Conservation (phyloP, 192 early-diverging fungal genomes). For the Mortierella claussenii region DNA sequence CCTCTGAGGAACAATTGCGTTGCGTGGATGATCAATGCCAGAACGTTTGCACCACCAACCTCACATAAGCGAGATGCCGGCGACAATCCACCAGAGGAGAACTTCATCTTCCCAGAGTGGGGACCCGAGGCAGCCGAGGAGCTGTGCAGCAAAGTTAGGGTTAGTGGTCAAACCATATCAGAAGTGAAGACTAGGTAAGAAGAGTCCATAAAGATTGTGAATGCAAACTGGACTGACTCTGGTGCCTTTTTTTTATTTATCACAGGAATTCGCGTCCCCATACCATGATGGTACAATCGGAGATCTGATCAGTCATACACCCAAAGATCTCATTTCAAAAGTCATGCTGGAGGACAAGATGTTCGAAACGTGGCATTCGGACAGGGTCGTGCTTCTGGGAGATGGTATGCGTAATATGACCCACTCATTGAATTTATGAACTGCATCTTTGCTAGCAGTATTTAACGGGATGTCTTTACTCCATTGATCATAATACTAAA, state of each 20-base stretch:
- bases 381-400: slow-evolving; percentile 6
- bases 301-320: slow-evolving; percentile 13
- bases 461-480: no score
- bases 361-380: slow-evolving; percentile 15
- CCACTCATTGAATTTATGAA: background rate
- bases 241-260: no score
- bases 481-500: no score
- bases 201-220: no score
- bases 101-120: slow-evolving; percentile 4
- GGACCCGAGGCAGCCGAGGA: background rate
- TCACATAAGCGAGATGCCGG: no score
- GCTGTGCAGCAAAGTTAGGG: slow-evolving; percentile 3
- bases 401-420: no score
- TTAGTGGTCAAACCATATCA: no score
- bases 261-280: background rate
- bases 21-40: slow-evolving; percentile 10
- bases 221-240: no score
- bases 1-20: background rate
- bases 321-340: slow-evolving; percentile 5
- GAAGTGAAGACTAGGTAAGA: no score
- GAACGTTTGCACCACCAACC: background rate
- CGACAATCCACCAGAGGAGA: background rate
- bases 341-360: slow-evolving; percentile 23
- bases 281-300: slow-evolving; percentile 3
- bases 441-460: no score